These are phyloP conservation scores for Spathaspora sp. DNA, from an alignment of 1,139 yeast genomes.

Conservation along the genomic window DNA sequence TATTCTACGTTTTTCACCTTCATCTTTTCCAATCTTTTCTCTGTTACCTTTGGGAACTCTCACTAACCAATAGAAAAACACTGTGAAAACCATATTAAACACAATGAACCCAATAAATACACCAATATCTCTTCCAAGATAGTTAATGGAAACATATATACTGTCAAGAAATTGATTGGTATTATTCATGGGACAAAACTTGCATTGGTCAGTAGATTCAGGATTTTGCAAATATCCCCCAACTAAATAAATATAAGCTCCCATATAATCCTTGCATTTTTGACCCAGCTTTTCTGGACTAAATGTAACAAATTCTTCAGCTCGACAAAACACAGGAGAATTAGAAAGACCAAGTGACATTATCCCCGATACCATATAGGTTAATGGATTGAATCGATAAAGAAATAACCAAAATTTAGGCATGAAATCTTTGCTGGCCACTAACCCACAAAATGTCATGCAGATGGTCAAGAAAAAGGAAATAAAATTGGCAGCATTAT, in stretches of 20 bases:
- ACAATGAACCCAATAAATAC: constrained; percentile 47
- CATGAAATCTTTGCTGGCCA: constrained; percentile 24
- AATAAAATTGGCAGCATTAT: constrained; percentile 38
- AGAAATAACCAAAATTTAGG: constrained; percentile 40
- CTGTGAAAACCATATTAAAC: constrained; percentile 52
- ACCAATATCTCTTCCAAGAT: constrained; percentile 72
- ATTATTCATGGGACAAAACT: constrained; percentile 46
- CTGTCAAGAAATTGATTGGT: constrained; percentile 52
- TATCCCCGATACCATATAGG: constrained; percentile 47
- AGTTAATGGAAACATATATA: constrained; percentile 41
- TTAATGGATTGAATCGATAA: constrained; percentile 54
- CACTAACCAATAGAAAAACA: constrained; percentile 68
- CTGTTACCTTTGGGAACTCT: constrained; percentile 63
- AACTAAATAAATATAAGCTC: constrained; percentile 37
- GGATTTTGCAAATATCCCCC: constrained; percentile 55
- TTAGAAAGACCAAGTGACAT: constrained; percentile 34
- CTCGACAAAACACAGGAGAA: constrained; percentile 24
- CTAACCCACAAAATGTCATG: constrained; percentile 36
- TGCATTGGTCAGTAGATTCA: constrained; percentile 42
- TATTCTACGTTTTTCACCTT: background rate
- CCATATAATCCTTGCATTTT: constrained; percentile 57
- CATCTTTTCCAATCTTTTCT: constrained; percentile 13
- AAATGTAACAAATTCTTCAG: constrained; percentile 25
- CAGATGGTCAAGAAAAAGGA: constrained; percentile 28
- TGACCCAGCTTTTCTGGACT: constrained; percentile 46